Evolutionary conservation across 768 basidiomycete genomes (phyloP), one percentile per base, ranked within the genome.

Genomic region (Lentinula sp.): DNA sequence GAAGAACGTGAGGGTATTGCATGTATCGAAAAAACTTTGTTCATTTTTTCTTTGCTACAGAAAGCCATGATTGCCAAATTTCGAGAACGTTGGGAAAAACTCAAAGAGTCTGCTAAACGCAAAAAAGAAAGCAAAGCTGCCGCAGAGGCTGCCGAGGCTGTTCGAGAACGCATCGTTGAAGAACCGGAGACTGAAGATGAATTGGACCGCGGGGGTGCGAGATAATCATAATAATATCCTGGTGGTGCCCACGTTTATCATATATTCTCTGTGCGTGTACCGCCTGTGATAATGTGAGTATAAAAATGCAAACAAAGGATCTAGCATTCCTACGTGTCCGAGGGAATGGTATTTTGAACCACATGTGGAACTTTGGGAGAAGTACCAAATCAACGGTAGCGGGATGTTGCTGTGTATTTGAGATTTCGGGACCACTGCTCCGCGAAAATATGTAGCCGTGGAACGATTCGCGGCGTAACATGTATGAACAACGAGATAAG

Each of bases 51-150:
- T 48, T 51, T 55, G 56, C 60, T 67, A 61, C 73, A 93, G 92
- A 90, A 88, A 85, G 77, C 84, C 10, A 89, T 91, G 83, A 91
- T 93, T 64, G 77, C 80, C 20, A 88, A 89, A 66, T 93, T 90
- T 73, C 84, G 88, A 32, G 92, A 93, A 73, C 81, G 90, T 43
- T 94, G 92, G 92, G 90, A 91, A 70, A 93, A 91, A 71, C 76
- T 94, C 60, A 94, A 94, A 70, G 93, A 94, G 68, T 89, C 88
- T 32, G 88, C 91, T 7, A 91, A 87, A 72, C 85, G 88, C 62
- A 93, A 93, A 76, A 90, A 92, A 70, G 88, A 90, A 67, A 86
- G 86, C 13, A 85, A 84, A 57, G 82, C 79, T 1, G 82, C 81
- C 8, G 79, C 80, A 16, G 81, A 79, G 20, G 76, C 74, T 16